phyloP scores from a whole-genome alignment of 2,329 filamentous ascomycete species.

The Ascosphaera apis region DNA sequence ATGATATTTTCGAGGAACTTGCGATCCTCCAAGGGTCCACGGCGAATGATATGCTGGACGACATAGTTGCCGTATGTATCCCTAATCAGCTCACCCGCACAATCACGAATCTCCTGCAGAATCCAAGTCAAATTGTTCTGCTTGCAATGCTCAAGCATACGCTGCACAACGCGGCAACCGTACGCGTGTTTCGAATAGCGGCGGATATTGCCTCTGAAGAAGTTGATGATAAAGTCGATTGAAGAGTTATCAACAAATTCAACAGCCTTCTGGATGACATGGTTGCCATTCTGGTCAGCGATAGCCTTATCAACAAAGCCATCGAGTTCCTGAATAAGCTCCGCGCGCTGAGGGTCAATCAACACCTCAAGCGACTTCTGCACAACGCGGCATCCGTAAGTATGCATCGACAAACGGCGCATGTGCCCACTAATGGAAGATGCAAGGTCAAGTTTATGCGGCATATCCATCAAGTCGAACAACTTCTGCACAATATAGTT shows the following conservation, averaged over 20 bases:
- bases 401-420: constrained; percentile 54
- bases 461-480: constrained; percentile 85
- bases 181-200: constrained; percentile 57
- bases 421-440: constrained; percentile 75
- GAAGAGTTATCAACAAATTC: constrained; percentile 54
- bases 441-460: constrained; percentile 72
- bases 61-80: constrained; percentile 96
- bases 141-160: constrained; percentile 65
- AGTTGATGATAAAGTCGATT: constrained; percentile 65
- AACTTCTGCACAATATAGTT: constrained; percentile 98
- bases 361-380: constrained; percentile 36
- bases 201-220: constrained; percentile 53
- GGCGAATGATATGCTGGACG: constrained; percentile 68
- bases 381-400: constrained; percentile 87
- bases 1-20: constrained; percentile 54
- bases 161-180: constrained; percentile 80
- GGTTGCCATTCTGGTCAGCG: constrained; percentile 78
- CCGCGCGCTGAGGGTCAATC: constrained; percentile 41
- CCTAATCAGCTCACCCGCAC: constrained; percentile 47
- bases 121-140: constrained; percentile 48
- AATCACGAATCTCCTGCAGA: constrained; percentile 54
- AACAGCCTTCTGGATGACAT: constrained; percentile 88
- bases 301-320: constrained; percentile 53
- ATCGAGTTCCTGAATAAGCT: constrained; percentile 63
- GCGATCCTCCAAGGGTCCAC: constrained; percentile 51